phyloP scores from a whole-genome alignment of 2,329 filamentous ascomycete species.

The Didymosphaeria variabile region DNA sequence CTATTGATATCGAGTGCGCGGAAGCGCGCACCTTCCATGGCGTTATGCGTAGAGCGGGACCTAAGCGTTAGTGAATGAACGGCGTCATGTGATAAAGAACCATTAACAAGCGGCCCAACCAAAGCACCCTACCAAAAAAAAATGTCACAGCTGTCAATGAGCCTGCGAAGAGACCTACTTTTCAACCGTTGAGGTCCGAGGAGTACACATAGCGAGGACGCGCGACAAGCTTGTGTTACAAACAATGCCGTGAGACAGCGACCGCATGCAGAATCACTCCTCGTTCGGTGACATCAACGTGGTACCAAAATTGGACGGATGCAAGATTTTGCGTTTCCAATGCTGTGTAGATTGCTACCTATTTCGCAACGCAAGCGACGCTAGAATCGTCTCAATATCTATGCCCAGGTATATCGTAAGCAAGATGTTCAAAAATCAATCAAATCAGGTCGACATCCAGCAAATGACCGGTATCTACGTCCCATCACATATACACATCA shows the following conservation, averaged over 20 bases:
- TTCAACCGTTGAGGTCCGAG: slow-evolving; percentile 1
- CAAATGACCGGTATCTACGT: slow-evolving; percentile 1
- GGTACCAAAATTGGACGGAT: background rate
- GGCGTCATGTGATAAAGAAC: slow-evolving; percentile 4
- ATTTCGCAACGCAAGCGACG: slow-evolving; percentile 10
- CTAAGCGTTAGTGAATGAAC: slow-evolving; percentile 10
- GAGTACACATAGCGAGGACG: background rate
- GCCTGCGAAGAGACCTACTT: slow-evolving; percentile 2
- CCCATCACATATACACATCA: slow-evolving; percentile 13
- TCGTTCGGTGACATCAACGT: background rate
- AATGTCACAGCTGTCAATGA: background rate
- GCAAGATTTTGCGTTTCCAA: background rate
- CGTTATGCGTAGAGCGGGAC: slow-evolving; percentile 1
- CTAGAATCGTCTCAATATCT: slow-evolving; percentile 2
- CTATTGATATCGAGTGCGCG: background rate
- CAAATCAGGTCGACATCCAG: background rate
- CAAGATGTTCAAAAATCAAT: slow-evolving; percentile 5
- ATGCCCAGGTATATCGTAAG: slow-evolving; percentile 6
- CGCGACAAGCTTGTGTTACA: slow-evolving; percentile 14
- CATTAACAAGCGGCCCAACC: background rate
- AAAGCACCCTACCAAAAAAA: background rate
- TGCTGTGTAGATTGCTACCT: slow-evolving; percentile 10
- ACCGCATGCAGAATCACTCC: slow-evolving; percentile 8
- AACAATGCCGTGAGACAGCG: slow-evolving; percentile 18
- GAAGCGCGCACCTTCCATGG: background rate